Conservation (phyloP, 2,329 filamentous ascomycete species). For the Cladosporium halotolerans region DNA sequence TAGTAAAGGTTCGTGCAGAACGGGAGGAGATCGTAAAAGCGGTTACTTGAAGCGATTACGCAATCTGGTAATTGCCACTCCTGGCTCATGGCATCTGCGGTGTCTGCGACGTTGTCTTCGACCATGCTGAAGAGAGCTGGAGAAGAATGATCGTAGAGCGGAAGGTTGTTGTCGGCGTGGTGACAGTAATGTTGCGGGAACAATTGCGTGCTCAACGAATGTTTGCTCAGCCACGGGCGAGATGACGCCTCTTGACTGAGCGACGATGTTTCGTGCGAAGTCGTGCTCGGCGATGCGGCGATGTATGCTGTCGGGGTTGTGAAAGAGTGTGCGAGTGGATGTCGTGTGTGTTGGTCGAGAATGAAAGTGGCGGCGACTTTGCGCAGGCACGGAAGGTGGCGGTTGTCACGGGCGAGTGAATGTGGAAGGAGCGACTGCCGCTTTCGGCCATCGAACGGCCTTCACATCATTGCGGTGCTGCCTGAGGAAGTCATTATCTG, state of each 20-base stretch:
- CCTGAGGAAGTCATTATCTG: not conserved
- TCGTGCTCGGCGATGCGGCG: constrained; percentile 1
- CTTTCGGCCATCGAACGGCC: not conserved
- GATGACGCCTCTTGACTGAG: constrained; percentile 3
- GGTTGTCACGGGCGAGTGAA: constrained; percentile 4
- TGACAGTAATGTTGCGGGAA: not conserved
- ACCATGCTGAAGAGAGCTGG: constrained; percentile 12
- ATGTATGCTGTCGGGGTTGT: not conserved
- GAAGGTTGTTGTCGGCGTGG: not conserved
- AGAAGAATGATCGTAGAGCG: not conserved
- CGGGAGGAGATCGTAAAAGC: constrained; percentile 25
- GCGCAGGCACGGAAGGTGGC: constrained; percentile 4
- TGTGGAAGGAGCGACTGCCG: constrained; percentile 15
- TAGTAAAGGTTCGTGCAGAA: constrained; percentile 24
- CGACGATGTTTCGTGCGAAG: not conserved
- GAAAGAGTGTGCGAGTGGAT: not conserved
- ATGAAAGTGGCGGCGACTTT: not conserved
- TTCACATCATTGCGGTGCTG: not conserved
- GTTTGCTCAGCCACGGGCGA: constrained; percentile 8
- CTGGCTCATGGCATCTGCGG: not conserved
- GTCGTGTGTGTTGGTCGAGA: not conserved
- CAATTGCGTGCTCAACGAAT: too few species aligned
- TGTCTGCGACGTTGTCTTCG: not conserved
- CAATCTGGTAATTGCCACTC: not conserved
- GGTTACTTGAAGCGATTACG: constrained; percentile 27